Percentiles rank a stretch among this genome's conserved stretches.
phyloP scores from a whole-genome alignment of 2,329 filamentous ascomycete genomes.

The Penicillium frequentans region DNA sequence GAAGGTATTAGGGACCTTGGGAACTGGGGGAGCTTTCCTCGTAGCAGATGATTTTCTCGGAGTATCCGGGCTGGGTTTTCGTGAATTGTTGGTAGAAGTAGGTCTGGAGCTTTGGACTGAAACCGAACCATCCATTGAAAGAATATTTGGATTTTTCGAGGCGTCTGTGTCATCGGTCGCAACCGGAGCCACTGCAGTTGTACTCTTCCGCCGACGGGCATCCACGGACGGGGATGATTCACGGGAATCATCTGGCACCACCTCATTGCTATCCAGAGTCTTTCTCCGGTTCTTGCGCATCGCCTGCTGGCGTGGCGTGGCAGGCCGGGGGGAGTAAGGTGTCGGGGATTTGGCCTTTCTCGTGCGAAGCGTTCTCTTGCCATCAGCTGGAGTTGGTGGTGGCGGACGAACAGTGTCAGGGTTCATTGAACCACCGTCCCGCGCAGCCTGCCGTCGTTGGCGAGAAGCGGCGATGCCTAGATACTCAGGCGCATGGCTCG shows the following conservation, averaged over 20 bases:
- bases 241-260: slow-evolving; percentile 41
- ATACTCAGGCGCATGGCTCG: slow-evolving; percentile 76
- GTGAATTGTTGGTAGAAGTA: slow-evolving; percentile 50
- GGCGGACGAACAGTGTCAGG: slow-evolving; percentile 22
- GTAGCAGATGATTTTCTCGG: slow-evolving; percentile 34
- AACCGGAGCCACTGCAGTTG: slow-evolving; percentile 17
- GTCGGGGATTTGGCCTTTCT: slow-evolving; percentile 56
- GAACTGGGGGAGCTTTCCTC: slow-evolving; percentile 42
- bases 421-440: slow-evolving; percentile 40
- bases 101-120: slow-evolving; percentile 19
- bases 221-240: slow-evolving; percentile 24
- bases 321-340: slow-evolving; percentile 53
- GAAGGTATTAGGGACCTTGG: slow-evolving; percentile 42
- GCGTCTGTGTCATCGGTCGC: slow-evolving; percentile 9
- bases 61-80: slow-evolving; percentile 57
- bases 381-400: slow-evolving; percentile 35
- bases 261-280: slow-evolving; percentile 57
- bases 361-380: slow-evolving; percentile 68
- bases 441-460: slow-evolving; percentile 59
- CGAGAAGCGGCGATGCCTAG: slow-evolving; percentile 68
- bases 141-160: neutral
- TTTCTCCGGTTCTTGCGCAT: slow-evolving; percentile 57
- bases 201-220: slow-evolving; percentile 30
- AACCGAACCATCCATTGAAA: slow-evolving; percentile 14
- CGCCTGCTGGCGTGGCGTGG: slow-evolving; percentile 53